Conservation (phyloP, 441 rosid species). For the Populus hybrid region DNA sequence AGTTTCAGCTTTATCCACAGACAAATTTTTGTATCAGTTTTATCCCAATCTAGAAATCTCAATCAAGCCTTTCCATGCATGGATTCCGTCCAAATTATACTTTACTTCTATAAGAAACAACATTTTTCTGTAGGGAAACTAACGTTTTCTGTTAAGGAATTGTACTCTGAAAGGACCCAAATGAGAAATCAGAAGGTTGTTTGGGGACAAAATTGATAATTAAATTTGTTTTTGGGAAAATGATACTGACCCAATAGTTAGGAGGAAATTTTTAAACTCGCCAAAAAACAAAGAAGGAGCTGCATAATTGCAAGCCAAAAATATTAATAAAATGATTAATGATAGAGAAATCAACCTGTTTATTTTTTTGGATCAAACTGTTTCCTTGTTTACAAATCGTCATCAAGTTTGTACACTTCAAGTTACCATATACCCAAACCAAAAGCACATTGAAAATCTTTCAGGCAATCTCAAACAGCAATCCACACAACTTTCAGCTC, state of each 20-base stretch:
- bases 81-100: neutral
- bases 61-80: neutral
- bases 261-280: neutral
- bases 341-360: no score
- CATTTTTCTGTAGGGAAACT: neutral
- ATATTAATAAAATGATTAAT: neutral
- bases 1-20: neutral
- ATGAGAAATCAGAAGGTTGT: neutral
- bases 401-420: neutral
- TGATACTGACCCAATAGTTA: neutral
- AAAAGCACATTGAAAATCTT: slow-evolving; percentile 2
- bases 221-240: neutral
- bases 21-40: neutral
- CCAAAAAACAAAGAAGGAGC: neutral
- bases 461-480: slow-evolving; percentile 16
- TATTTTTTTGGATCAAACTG: neutral
- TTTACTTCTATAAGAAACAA: neutral
- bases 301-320: neutral
- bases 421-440: slow-evolving; percentile 16
- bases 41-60: neutral
- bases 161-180: neutral
- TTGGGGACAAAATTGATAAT: neutral
- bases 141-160: neutral
- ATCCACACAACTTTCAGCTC: slow-evolving; percentile 11
- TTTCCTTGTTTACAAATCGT: slow-evolving; percentile 3